phyloP scores from a whole-genome alignment of 2,329 filamentous ascomycete species.

The Neopestalotiopsis clavispora region DNA sequence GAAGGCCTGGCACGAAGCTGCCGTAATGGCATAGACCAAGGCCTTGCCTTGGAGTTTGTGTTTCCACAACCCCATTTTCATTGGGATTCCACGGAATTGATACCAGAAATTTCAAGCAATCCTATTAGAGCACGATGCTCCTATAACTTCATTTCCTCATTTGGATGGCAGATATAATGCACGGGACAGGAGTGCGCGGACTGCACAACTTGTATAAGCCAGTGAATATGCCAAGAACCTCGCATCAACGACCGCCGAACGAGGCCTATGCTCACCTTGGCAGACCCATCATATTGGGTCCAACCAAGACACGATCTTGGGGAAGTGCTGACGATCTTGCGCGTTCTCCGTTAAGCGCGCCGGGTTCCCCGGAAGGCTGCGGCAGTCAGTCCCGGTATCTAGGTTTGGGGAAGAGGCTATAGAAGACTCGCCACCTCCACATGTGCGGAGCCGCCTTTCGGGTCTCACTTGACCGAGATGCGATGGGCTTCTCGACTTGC shows the following conservation, averaged over 20 bases:
- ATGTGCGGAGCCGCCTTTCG: not conserved
- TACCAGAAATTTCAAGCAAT: not conserved
- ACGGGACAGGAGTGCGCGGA: not conserved
- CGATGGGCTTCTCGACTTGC: not conserved
- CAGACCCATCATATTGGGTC: not conserved
- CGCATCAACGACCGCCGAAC: not conserved
- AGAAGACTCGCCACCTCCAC: not conserved
- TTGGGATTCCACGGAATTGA: not conserved
- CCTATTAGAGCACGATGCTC: not conserved
- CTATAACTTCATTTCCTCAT: not conserved
- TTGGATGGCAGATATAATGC: not conserved
- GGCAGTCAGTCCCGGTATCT: not conserved
- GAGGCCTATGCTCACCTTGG: not conserved
- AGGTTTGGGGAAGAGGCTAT: not conserved
- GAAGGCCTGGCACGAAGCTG: constrained; percentile 44
- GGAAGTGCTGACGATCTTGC: not conserved
- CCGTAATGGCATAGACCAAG: constrained; percentile 31
- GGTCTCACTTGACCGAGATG: not conserved
- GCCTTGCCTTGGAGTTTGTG: constrained; percentile 24
- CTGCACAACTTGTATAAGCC: not conserved
- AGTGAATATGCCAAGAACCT: not conserved
- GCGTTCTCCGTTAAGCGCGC: not conserved
- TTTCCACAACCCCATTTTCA: constrained; percentile 22
- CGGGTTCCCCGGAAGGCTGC: not conserved
- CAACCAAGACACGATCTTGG: not conserved